Conservation (phyloP, 257 asterid species). For the Solanum neorickii region DNA sequence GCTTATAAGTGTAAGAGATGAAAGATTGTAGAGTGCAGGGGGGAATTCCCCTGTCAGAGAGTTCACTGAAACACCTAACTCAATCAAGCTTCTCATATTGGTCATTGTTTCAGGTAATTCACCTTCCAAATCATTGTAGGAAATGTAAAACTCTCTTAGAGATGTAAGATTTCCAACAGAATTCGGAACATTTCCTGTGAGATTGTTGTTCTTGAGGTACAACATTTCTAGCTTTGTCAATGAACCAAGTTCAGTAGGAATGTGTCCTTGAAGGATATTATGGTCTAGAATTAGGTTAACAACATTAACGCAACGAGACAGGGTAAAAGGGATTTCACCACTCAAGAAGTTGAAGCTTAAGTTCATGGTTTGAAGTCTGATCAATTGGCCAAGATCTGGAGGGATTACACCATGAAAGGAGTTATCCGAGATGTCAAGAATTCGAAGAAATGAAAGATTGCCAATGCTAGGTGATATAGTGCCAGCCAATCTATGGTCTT, state of each 20-base stretch:
- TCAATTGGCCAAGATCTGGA: constrained; percentile 21
- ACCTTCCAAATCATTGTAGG: constrained; percentile 28
- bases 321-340: constrained; percentile 19
- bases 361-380: constrained; percentile 22
- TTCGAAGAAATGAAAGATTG: constrained; percentile 23
- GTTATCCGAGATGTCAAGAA: constrained; percentile 32
- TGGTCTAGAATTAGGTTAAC: constrained; percentile 18
- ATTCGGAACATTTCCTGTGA: constrained; percentile 36
- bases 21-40: constrained; percentile 22
- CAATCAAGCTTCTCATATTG: constrained; percentile 6
- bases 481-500: constrained; percentile 17
- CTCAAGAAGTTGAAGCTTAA: constrained; percentile 22
- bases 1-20: constrained; percentile 20
- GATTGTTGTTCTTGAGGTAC: constrained; percentile 33
- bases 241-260: constrained; percentile 12
- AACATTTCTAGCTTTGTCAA: constrained; percentile 10
- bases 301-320: constrained; percentile 21
- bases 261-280: constrained; percentile 16
- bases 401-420: constrained; percentile 29
- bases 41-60: constrained; percentile 28
- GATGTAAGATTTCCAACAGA: constrained; percentile 37
- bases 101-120: constrained; percentile 20
- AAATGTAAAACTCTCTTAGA: constrained; percentile 24
- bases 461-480: constrained; percentile 26
- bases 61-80: constrained; percentile 15